Conservation (phyloP, 1,284 basidiomycete species). For the Kalmanozyma brasiliensis region DNA sequence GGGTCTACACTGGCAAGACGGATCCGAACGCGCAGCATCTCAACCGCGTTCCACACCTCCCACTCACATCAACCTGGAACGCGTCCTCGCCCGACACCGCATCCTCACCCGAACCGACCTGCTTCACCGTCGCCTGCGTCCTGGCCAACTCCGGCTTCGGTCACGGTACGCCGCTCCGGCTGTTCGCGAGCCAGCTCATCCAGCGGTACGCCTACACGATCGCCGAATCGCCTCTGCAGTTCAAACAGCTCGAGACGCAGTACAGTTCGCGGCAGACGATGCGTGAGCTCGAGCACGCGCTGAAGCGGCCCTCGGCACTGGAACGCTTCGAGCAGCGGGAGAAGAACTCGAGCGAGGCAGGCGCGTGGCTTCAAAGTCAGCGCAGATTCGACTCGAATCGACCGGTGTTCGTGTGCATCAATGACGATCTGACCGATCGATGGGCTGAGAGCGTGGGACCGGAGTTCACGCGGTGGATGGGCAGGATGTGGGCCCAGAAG, state of each 20-base stretch:
- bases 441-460: conserved; percentile 22
- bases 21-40: not conserved
- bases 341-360: not conserved
- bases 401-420: conserved; percentile 37
- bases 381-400: conserved; percentile 5
- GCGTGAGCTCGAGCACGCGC: conserved; percentile 6
- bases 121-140: conserved; percentile 36
- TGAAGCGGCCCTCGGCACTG: conserved; percentile 4
- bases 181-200: conserved; percentile 37
- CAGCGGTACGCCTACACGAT: conserved; percentile 49
- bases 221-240: conserved; percentile 29
- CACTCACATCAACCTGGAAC: conserved; percentile 31
- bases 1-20: conserved; percentile 10
- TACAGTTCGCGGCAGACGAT: conserved; percentile 10
- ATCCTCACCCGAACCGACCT: conserved; percentile 12
- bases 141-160: conserved; percentile 27
- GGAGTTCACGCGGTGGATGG: conserved; percentile 23
- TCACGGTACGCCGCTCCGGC: conserved; percentile 1
- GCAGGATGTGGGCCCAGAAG: conserved; percentile 24
- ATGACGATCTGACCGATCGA: conserved; percentile 38
- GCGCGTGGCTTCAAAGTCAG: conserved; percentile 21
- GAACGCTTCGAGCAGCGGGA: conserved; percentile 5
- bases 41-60: conserved; percentile 28
- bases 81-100: conserved; percentile 1
- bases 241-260: conserved; percentile 36